Base-by-base conservation (phyloP, 78 protist species). In the slime mould (Dictyostelium discoideum) region DNA sequence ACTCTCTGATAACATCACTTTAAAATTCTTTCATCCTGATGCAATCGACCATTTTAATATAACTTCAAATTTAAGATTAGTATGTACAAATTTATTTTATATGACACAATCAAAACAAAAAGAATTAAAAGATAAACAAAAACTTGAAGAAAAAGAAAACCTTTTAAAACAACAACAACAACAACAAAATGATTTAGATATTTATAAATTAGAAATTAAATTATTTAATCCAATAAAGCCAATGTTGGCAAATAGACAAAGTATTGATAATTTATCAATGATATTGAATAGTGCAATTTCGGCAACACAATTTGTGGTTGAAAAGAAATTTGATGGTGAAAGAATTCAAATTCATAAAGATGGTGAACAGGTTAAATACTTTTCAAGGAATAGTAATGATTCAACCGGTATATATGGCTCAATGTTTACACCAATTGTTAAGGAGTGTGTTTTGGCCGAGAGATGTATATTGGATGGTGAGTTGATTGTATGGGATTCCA, bases 281-380 rank as follows among this genome's bases (percentile, higher is more conserved):
- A 42, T 83, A 60, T n/a, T 97, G 22, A 9, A 39, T n/a, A 26
- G 63, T 79, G 63, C 24, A 20, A 11, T 3, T 26, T 69, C 39
- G 0, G 0, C 85, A 5, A 79, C 50, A n/a, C 48, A 54, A 20
- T 54, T 60, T 63, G 29, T 84, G 10, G 63, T 98, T 5, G 99
- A 98, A 67, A 80, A 88, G 9, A 98, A 98, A 89, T 97, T 77
- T 73, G 99, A 98, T 67, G 99, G 99, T 20, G 99, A 98, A 86
- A 92, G 99, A 24, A 87, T 96, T 16, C 97, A 96, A 86, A 32
- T 98, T 9, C 99, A 98, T 86, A 65, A 93, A 73, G 74, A 88
- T 5, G 85, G 85, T 13, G 86, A 84, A 16, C 32, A 48, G 8
- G 63, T 94, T 39, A 84, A 44, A 67, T 42, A 82, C 37, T 96